phyloP scores from a whole-genome alignment of 768 basidiomycete species.

The Termitomyces eurrhizus region DNA sequence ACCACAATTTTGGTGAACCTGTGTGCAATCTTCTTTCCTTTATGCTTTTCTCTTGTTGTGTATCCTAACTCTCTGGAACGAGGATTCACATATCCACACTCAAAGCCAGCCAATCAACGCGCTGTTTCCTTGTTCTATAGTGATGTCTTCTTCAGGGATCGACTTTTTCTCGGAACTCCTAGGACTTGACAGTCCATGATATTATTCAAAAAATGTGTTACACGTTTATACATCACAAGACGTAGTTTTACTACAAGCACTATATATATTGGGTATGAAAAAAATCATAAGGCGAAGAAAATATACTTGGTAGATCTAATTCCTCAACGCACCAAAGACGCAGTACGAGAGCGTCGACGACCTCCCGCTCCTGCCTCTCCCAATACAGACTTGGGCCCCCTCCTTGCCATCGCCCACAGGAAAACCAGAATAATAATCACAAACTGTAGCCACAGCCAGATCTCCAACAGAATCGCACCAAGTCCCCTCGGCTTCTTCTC shows the following conservation, averaged over 20 bases:
- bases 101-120: not conserved
- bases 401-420: conserved; percentile 74
- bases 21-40: no score
- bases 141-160: not conserved
- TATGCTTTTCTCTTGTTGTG: not conserved
- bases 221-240: not conserved
- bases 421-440: conserved; percentile 70
- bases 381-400: conserved; percentile 69
- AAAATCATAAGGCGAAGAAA: conserved; percentile 2
- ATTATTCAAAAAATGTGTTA: not conserved
- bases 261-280: conserved; percentile 5
- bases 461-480: conserved; percentile 54
- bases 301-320: conserved; percentile 1
- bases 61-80: not conserved
- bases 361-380: conserved; percentile 31
- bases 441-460: conserved; percentile 88
- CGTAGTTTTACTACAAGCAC: not conserved
- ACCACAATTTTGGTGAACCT: no score
- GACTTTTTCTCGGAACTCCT: not conserved
- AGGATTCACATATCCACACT: not conserved
- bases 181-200: not conserved
- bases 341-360: conserved; percentile 19
- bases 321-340: conserved; percentile 10
- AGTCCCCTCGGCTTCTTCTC: conserved; percentile 21
- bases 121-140: not conserved